Evolutionary conservation across 2,329 filamentous ascomycete species (phyloP).

Genomic region (Penicillium sp.): DNA sequence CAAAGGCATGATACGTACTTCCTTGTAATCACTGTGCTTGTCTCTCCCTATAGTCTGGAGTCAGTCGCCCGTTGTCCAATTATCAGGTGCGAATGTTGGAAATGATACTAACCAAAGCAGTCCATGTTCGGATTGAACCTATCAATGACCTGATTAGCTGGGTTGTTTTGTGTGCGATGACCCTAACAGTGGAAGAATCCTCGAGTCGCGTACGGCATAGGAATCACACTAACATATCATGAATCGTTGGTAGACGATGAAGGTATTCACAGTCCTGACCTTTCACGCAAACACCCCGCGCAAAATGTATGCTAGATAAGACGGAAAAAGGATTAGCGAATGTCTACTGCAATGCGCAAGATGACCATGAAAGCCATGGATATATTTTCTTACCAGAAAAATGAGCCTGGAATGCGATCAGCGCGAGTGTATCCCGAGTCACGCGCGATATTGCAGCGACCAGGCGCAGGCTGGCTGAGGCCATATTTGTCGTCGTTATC

Average conservation of each 20-base stretch:
- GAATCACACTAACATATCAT: conserved; percentile 58
- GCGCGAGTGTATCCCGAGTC: conserved; percentile 78
- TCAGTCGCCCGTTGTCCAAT: background rate
- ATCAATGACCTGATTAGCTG: background rate
- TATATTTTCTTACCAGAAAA: conserved; percentile 62
- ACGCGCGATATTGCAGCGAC: conserved; percentile 79
- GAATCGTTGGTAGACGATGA: conserved; percentile 79
- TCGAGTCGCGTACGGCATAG: background rate
- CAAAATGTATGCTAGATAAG: conserved; percentile 11
- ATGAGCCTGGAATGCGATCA: conserved; percentile 73
- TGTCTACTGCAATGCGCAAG: conserved; percentile 71
- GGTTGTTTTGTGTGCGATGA: background rate
- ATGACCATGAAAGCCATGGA: conserved; percentile 37
- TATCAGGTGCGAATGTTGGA: conserved; percentile 30
- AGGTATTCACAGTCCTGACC: conserved; percentile 93
- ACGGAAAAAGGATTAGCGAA: background rate
- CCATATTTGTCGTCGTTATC: conserved; percentile 90
- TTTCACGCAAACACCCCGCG: conserved; percentile 54
- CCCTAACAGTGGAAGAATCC: background rate
- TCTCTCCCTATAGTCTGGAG: conserved; percentile 10
- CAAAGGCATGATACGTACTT: conserved; percentile 1
- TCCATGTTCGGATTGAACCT: conserved; percentile 86
- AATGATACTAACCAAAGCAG: conserved; percentile 91
- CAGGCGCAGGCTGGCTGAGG: conserved; percentile 75
- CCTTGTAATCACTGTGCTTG: conserved; percentile 23